Percentiles rank a stretch among this genome's conserved stretches.
These are phyloP conservation scores for Penicillium expansum DNA, from an alignment of 2,329 filamentous ascomycete species.

Conservation along the genomic window DNA sequence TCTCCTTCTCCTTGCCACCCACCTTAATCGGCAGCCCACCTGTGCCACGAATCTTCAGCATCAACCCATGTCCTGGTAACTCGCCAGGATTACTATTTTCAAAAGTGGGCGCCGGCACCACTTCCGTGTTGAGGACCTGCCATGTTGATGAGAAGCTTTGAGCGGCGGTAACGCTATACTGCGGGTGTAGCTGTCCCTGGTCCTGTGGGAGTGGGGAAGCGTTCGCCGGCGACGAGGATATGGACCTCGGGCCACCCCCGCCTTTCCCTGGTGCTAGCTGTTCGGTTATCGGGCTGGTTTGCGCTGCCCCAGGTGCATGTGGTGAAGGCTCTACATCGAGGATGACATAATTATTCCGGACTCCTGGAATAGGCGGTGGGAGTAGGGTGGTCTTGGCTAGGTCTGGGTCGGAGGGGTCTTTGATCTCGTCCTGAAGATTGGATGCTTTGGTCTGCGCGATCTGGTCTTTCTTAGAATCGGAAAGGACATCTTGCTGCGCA, in stretches of 20 bases:
- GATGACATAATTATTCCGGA: slow-evolving; percentile 56
- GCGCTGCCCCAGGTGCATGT: background rate
- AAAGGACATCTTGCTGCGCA: slow-evolving; percentile 37
- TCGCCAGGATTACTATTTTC: slow-evolving; percentile 53
- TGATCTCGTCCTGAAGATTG: slow-evolving; percentile 17
- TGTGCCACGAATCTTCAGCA: slow-evolving; percentile 47
- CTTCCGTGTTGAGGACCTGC: slow-evolving; percentile 57
- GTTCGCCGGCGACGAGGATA: slow-evolving; percentile 25
- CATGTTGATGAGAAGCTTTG: slow-evolving; percentile 73
- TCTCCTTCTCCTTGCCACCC: slow-evolving; percentile 23
- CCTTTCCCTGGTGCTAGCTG: background rate
- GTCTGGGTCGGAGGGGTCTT: slow-evolving; percentile 13
- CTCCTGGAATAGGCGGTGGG: slow-evolving; percentile 47
- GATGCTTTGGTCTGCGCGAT: slow-evolving; percentile 8
- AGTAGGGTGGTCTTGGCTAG: slow-evolving; percentile 37
- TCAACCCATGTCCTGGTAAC: slow-evolving; percentile 48
- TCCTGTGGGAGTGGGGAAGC: slow-evolving; percentile 4
- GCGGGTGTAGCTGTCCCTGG: slow-evolving; percentile 19
- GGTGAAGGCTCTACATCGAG: slow-evolving; percentile 50
- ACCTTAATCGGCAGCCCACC: slow-evolving; percentile 29
- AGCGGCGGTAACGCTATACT: slow-evolving; percentile 60
- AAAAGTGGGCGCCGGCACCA: slow-evolving; percentile 63
- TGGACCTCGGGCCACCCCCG: slow-evolving; percentile 15
- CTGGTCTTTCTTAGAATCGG: slow-evolving; percentile 25
- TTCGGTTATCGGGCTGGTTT: background rate